These are phyloP conservation scores for Calonectria hongkongensis DNA, from an alignment of 2,329 filamentous ascomycete genomes.

Conservation along the genomic window DNA sequence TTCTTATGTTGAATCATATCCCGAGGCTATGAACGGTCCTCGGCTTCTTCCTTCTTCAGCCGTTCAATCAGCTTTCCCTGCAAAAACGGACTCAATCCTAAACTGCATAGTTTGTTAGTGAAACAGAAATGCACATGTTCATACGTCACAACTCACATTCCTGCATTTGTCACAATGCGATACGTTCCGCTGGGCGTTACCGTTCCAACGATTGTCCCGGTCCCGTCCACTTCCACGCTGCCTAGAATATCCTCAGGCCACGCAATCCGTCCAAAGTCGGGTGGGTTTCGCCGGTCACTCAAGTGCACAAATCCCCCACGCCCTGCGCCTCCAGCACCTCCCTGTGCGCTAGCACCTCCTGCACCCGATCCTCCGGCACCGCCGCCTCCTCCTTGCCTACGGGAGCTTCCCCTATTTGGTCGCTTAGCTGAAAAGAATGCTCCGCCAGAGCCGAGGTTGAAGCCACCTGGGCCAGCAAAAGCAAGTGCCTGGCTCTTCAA, in stretches of 20 bases:
- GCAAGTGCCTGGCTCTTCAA: slow-evolving; percentile 75
- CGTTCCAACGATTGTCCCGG: slow-evolving; percentile 74
- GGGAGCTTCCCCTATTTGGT: slow-evolving; percentile 57
- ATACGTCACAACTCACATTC: slow-evolving; percentile 73
- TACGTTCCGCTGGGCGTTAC: slow-evolving; percentile 78
- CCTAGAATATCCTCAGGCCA: slow-evolving; percentile 83
- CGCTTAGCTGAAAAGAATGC: slow-evolving; percentile 68
- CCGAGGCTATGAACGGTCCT: slow-evolving; percentile 49
- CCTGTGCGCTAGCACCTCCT: slow-evolving; percentile 75
- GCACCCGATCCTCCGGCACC: slow-evolving; percentile 67
- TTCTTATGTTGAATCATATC: slow-evolving; percentile 44
- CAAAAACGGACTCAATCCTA: slow-evolving; percentile 66
- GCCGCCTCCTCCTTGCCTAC: slow-evolving; percentile 62
- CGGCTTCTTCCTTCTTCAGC: slow-evolving; percentile 70
- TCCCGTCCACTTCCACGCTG: slow-evolving; percentile 77
- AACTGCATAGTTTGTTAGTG: slow-evolving; percentile 52
- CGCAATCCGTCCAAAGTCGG: slow-evolving; percentile 80
- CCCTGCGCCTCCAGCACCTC: slow-evolving; percentile 76
- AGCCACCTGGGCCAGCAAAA: slow-evolving; percentile 75
- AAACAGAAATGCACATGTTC: neutral
- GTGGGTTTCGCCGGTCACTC: slow-evolving; percentile 78
- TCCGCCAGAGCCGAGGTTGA: slow-evolving; percentile 71
- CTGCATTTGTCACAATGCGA: slow-evolving; percentile 78
- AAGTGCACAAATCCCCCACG: slow-evolving; percentile 79
- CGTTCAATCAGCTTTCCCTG: slow-evolving; percentile 72